Evolutionary conservation across 768 basidiomycete genomes (phyloP).

Genomic region (Calocybe cyanea): DNA sequence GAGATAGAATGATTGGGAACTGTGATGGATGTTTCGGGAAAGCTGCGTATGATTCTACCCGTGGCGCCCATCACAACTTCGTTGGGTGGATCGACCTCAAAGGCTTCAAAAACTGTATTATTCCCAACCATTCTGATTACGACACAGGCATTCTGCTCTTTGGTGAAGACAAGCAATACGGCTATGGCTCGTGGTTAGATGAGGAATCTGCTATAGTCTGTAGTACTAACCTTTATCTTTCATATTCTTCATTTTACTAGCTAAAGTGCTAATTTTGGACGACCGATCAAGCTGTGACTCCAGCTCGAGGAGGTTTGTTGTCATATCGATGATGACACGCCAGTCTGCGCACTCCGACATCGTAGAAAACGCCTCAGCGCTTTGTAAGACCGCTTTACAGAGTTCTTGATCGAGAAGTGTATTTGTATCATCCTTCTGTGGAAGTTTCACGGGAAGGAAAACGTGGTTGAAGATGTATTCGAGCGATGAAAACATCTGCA

Average conservation of each 20-base stretch:
- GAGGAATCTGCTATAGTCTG: too few relatives aligned
- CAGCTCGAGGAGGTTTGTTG: too few relatives aligned
- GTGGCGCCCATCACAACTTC: constrained; percentile 29
- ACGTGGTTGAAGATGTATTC: constrained; percentile 38
- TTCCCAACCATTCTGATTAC: constrained; percentile 29
- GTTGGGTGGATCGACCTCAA: constrained; percentile 39
- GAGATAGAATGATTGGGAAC: constrained; percentile 26
- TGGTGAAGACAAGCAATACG: too few relatives aligned
- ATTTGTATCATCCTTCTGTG: constrained; percentile 29
- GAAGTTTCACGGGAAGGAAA: constrained; percentile 39
- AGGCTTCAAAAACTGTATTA: constrained; percentile 37
- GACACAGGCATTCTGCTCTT: constrained; percentile 48
- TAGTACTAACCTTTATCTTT: too few relatives aligned
- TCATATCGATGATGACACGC: too few relatives aligned
- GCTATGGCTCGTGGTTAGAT: too few relatives aligned
- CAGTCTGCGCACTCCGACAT: too few relatives aligned
- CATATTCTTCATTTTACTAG: too few relatives aligned
- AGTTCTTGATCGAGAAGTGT: constrained; percentile 23
- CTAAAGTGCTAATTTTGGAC: too few relatives aligned
- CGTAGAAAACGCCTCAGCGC: constrained; percentile 12
- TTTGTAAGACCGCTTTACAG: constrained; percentile 14
- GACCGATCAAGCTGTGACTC: too few relatives aligned
- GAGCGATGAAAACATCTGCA: too few relatives aligned
- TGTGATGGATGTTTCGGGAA: constrained; percentile 41
- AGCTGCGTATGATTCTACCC: constrained; percentile 44